A percentile compares a stretch with the other conserved stretches of the same genome.
These are phyloP conservation scores for Capsicum rhomboideum DNA, from an alignment of 257 asterid genomes.

Conservation along the genomic window DNA sequence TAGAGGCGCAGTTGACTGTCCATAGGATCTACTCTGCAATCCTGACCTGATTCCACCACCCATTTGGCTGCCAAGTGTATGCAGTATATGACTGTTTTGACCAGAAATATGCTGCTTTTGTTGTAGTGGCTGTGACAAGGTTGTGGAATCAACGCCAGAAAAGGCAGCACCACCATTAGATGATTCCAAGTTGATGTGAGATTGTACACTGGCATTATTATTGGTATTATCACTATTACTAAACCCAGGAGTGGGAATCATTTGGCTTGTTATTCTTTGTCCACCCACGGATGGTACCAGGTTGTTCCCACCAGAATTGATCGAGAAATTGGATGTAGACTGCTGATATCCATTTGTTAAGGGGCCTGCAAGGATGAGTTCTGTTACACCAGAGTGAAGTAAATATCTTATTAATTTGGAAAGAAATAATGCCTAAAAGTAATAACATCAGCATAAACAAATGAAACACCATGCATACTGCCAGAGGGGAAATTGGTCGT, in stretches of 20 bases:
- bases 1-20: constrained; percentile 47
- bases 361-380: constrained; percentile 45
- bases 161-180: constrained; percentile 41
- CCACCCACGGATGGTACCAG: constrained; percentile 47
- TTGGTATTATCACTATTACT: constrained; percentile 39
- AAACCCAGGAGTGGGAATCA: constrained; percentile 97
- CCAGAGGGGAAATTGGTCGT: constrained; percentile 45
- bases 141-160: constrained; percentile 52
- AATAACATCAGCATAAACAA: constrained; percentile 42
- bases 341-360: constrained; percentile 66
- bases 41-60: constrained; percentile 72
- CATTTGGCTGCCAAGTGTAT: constrained; percentile 74
- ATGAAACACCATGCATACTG: constrained; percentile 40
- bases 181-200: constrained; percentile 47
- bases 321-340: constrained; percentile 45
- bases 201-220: constrained; percentile 34
- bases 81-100: constrained; percentile 77
- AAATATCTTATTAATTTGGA: constrained; percentile 1
- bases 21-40: constrained; percentile 70
- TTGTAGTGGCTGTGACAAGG: constrained; percentile 53
- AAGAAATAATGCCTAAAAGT: neutral
- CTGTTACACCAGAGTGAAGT: constrained; percentile 20
- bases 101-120: constrained; percentile 73
- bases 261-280: constrained; percentile 80
- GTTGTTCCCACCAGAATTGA: constrained; percentile 56